phyloP scores from a whole-genome alignment of 2,329 filamentous ascomycete genomes.

The Phyllosticta paracitricarpa region DNA sequence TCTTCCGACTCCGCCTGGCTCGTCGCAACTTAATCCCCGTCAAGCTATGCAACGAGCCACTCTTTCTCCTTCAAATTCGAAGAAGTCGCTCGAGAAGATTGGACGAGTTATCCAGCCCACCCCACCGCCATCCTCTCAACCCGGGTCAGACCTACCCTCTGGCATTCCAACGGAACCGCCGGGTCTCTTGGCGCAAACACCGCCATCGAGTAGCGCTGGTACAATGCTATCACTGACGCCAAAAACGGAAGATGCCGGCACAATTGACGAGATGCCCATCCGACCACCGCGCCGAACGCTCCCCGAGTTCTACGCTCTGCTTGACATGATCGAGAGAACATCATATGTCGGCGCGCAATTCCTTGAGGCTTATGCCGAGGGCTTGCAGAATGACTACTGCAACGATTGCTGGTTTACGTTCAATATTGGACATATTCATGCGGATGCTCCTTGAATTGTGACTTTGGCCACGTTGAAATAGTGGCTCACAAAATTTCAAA shows the following conservation, averaged over 20 bases:
- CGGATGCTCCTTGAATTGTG: too few relatives aligned
- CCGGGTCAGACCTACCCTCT: too few relatives aligned
- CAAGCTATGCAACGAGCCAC: neutral
- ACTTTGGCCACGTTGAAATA: too few relatives aligned
- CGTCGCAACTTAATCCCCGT: neutral
- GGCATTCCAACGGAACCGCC: too few relatives aligned
- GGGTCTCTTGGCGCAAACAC: too few relatives aligned
- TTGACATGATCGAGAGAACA: constrained; percentile 17
- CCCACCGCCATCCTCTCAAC: constrained; percentile 3
- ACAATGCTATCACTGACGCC: too few relatives aligned
- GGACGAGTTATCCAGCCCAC: neutral
- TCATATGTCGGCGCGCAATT: constrained; percentile 15
- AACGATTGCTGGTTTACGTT: constrained; percentile 18
- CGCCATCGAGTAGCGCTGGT: too few relatives aligned
- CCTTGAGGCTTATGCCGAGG: constrained; percentile 20
- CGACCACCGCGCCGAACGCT: neutral
- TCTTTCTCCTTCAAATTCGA: neutral
- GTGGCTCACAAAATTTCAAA: too few relatives aligned
- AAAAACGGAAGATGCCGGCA: too few relatives aligned
- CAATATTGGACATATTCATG: constrained; percentile 1
- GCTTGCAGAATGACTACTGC: constrained; percentile 17
- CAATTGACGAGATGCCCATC: neutral
- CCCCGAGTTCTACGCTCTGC: constrained; percentile 18
- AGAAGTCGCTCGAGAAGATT: too few relatives aligned
- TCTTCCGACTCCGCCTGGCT: constrained; percentile 1